Conservation (phyloP, 306 rosid species). For the Prunus fruticosa region DNA sequence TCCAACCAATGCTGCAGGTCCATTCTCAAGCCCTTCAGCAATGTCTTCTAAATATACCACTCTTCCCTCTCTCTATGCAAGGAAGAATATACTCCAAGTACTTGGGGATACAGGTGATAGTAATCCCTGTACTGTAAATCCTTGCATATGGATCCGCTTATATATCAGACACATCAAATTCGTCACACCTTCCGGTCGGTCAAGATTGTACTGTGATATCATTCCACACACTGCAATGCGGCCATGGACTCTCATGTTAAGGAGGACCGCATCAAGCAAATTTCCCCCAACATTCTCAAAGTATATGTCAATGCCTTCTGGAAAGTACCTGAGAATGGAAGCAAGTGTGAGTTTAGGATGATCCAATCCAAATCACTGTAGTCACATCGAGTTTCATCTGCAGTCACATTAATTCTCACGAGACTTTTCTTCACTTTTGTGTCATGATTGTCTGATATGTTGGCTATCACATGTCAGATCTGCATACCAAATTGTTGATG, state of each 20-base stretch:
- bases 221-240: slow-evolving; percentile 10
- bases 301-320: slow-evolving; percentile 24
- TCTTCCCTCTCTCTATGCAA: slow-evolving; percentile 14
- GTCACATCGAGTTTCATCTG: too few relatives aligned
- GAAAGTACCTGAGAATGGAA: slow-evolving; percentile 13
- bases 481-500: too few relatives aligned
- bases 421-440: too few relatives aligned
- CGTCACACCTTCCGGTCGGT: slow-evolving; percentile 3
- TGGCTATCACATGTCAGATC: too few relatives aligned
- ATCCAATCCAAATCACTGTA: too few relatives aligned
- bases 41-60: slow-evolving; percentile 12
- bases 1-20: slow-evolving; percentile 1
- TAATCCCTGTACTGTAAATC: slow-evolving; percentile 6
- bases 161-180: slow-evolving; percentile 6
- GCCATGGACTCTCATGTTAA: slow-evolving; percentile 16
- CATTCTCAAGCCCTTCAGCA: slow-evolving; percentile 15
- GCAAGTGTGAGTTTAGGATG: neutral
- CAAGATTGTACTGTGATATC: slow-evolving; percentile 20
- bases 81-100: slow-evolving; percentile 12
- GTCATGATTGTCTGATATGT: too few relatives aligned
- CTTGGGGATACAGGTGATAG: slow-evolving; percentile 11
- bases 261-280: slow-evolving; percentile 11
- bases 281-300: slow-evolving; percentile 13
- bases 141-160: slow-evolving; percentile 8
- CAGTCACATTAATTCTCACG: too few relatives aligned